Conservation (phyloP, 2,329 filamentous ascomycete genomes). For the Stagonosporopsis vannaccii region DNA sequence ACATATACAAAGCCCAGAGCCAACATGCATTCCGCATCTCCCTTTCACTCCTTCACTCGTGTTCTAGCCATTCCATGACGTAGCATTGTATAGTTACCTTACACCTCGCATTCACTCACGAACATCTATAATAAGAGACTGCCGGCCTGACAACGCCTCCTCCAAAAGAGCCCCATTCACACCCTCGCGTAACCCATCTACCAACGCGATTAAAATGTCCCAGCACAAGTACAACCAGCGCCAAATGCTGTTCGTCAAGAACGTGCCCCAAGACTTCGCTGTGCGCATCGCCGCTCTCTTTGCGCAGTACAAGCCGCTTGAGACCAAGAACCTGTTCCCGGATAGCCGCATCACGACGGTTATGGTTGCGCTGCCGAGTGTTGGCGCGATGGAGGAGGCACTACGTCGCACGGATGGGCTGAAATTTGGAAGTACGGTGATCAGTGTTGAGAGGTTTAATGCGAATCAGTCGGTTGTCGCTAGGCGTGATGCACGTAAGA, state of each 20-base stretch:
- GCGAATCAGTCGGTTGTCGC: slow-evolving; percentile 18
- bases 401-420: slow-evolving; percentile 14
- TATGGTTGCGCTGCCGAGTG: slow-evolving; percentile 22
- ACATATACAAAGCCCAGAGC: neutral
- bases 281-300: slow-evolving; percentile 11
- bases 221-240: neutral
- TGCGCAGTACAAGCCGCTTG: slow-evolving; percentile 18
- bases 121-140: neutral
- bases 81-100: neutral
- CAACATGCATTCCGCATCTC: neutral
- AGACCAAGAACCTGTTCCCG: slow-evolving; percentile 28
- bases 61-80: neutral
- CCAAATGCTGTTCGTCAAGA: slow-evolving; percentile 32
- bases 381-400: slow-evolving; percentile 9
- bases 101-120: slow-evolving; percentile 4
- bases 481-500: slow-evolving; percentile 5
- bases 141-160: too few species aligned
- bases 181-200: neutral
- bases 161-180: too few species aligned
- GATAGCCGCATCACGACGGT: slow-evolving; percentile 23
- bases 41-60: neutral
- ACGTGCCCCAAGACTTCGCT: slow-evolving; percentile 22
- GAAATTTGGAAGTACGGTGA: slow-evolving; percentile 18
- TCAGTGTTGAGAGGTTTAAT: slow-evolving; percentile 26
- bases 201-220: neutral